Evolutionary conservation across 768 basidiomycete genomes (phyloP).

Genomic region (Leccinum uliginosum): DNA sequence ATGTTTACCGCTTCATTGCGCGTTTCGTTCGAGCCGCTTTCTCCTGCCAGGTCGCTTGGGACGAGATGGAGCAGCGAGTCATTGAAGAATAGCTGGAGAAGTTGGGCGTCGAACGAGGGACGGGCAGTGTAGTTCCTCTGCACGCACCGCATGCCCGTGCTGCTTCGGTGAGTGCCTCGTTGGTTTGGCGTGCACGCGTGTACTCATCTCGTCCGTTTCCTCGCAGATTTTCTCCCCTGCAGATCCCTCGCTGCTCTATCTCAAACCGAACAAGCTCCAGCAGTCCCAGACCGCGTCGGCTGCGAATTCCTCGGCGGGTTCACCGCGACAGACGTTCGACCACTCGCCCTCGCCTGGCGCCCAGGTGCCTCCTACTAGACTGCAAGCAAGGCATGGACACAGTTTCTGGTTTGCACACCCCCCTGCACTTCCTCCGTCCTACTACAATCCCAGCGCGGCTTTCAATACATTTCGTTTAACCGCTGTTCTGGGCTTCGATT

Average conservation of each 20-base stretch:
- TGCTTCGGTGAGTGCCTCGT: conserved; percentile 61
- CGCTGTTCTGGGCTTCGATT: conserved; percentile 52
- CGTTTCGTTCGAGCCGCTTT: conserved; percentile 5
- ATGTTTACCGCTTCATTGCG: not conserved
- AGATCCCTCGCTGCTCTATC: conserved; percentile 75
- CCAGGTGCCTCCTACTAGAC: conserved; percentile 32
- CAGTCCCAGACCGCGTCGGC: conserved; percentile 56
- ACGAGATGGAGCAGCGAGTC: conserved; percentile 58
- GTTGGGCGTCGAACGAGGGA: conserved; percentile 70
- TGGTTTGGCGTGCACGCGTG: conserved; percentile 15
- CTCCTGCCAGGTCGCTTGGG: conserved; percentile 61
- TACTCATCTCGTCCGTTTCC: not conserved
- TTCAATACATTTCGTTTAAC: conserved; percentile 66
- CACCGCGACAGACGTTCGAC: conserved; percentile 60
- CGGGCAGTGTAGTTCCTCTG: conserved; percentile 48
- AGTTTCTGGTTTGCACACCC: conserved; percentile 69
- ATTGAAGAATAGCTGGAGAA: conserved; percentile 82
- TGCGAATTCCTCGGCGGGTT: conserved; percentile 52
- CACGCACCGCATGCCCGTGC: conserved; percentile 78
- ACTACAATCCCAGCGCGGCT: conserved; percentile 35
- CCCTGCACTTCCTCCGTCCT: conserved; percentile 29
- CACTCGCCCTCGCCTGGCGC: conserved; percentile 49
- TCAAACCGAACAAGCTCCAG: conserved; percentile 81
- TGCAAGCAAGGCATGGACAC: conserved; percentile 64
- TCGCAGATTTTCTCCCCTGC: conserved; percentile 84